These are phyloP conservation scores for Podospora conica DNA, from an alignment of 495 filamentous ascomycete genomes.

Conservation along the genomic window DNA sequence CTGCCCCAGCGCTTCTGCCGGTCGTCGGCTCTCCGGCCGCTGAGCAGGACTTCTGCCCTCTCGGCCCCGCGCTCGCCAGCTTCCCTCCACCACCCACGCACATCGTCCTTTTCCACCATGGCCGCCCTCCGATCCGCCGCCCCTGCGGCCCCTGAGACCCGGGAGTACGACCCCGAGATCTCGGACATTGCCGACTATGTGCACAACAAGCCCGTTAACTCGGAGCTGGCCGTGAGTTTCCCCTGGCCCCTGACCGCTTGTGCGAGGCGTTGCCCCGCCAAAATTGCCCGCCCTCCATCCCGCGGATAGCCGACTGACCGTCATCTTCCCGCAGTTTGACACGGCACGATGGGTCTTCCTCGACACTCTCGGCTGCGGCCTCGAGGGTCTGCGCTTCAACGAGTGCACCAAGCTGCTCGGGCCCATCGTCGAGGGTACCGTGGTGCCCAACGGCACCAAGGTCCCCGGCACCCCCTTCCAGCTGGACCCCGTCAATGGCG, in stretches of 20 bases:
- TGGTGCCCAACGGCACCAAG: slow-evolving; percentile 87
- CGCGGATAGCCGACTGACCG: slow-evolving; percentile 25
- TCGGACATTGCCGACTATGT: slow-evolving; percentile 91
- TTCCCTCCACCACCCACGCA: slow-evolving; percentile 18
- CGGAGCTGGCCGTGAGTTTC: slow-evolving; percentile 79
- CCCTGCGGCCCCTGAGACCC: slow-evolving; percentile 39
- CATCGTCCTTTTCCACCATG: slow-evolving; percentile 51
- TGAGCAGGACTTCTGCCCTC: slow-evolving; percentile 6
- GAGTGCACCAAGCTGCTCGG: slow-evolving; percentile 93
- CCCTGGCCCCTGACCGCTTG: not conserved
- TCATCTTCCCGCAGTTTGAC: slow-evolving; percentile 61
- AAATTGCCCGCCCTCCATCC: slow-evolving; percentile 1
- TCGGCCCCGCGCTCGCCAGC: slow-evolving; percentile 19
- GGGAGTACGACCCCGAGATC: slow-evolving; percentile 83
- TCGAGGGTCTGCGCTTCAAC: slow-evolving; percentile 92
- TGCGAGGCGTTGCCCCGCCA: not conserved
- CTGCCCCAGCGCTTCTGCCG: slow-evolving; percentile 17
- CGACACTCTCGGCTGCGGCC: slow-evolving; percentile 92
- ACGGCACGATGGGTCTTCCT: slow-evolving; percentile 85
- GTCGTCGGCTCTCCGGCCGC: slow-evolving; percentile 19
- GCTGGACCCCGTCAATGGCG: slow-evolving; percentile 89
- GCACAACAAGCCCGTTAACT: slow-evolving; percentile 83
- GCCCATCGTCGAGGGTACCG: slow-evolving; percentile 84
- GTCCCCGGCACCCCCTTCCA: slow-evolving; percentile 91
- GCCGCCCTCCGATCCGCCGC: slow-evolving; percentile 46